Conservation (phyloP, 176 grass and related monocot genomes). For the Coix lacrymajobi region DNA sequence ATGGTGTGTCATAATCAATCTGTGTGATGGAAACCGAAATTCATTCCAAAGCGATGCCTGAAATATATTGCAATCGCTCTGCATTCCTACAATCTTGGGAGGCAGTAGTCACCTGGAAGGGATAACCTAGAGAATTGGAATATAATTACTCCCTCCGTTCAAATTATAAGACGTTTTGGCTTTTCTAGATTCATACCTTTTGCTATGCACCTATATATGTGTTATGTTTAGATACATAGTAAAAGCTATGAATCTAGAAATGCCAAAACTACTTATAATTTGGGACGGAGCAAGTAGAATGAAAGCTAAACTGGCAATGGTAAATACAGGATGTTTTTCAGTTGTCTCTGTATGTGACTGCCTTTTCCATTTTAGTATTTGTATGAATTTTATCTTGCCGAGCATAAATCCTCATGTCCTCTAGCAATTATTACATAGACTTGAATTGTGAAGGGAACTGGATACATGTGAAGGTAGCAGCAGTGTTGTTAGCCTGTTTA, state of each 20-base stretch:
- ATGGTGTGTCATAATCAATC: not conserved
- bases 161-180: too few relatives aligned
- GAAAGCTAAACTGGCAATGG: not conserved
- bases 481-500: not conserved
- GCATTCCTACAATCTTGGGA: not conserved
- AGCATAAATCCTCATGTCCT: not conserved
- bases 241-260: too few relatives aligned
- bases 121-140: not conserved
- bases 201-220: too few relatives aligned
- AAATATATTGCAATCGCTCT: not conserved
- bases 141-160: too few relatives aligned
- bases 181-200: too few relatives aligned
- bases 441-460: not conserved
- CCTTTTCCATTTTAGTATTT: not conserved
- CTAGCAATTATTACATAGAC: not conserved
- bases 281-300: too few relatives aligned
- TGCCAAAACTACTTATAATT: too few relatives aligned
- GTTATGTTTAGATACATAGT: too few relatives aligned
- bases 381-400: not conserved
- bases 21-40: not conserved
- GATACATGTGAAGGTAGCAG: not conserved
- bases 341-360: not conserved
- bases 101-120: not conserved
- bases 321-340: not conserved
- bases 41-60: not conserved